A percentile compares a stretch with the other conserved stretches of the same genome.
Evolutionary conservation across 495 filamentous ascomycete species (phyloP).

Genomic region (Thermochaetoides thermophila): DNA sequence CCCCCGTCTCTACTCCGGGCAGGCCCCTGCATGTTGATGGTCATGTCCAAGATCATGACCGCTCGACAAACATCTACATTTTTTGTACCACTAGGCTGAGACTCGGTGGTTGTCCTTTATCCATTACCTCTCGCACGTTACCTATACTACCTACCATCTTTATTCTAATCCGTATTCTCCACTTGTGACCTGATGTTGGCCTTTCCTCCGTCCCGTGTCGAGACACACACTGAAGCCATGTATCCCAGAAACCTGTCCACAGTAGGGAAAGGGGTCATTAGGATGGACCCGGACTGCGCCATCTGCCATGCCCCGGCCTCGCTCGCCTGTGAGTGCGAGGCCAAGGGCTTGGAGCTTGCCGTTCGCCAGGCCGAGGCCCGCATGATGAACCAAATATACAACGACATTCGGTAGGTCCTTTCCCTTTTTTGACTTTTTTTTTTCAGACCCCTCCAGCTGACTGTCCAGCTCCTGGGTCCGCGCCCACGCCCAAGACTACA

Average conservation of each 20-base stretch:
- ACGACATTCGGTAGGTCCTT: slow-evolving; percentile 44
- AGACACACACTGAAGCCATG: slow-evolving; percentile 33
- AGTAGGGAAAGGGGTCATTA: slow-evolving; percentile 34
- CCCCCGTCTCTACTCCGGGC: slow-evolving; percentile 14
- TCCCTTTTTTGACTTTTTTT: neutral
- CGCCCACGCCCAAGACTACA: slow-evolving; percentile 51
- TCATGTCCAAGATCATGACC: slow-evolving; percentile 20
- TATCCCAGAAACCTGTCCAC: slow-evolving; percentile 32
- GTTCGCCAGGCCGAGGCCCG: slow-evolving; percentile 49
- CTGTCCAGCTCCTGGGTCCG: slow-evolving; percentile 51
- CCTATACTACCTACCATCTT: too few species aligned
- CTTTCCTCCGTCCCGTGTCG: slow-evolving; percentile 17
- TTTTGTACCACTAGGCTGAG: slow-evolving; percentile 17
- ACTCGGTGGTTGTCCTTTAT: slow-evolving; percentile 1
- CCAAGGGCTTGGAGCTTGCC: slow-evolving; percentile 49
- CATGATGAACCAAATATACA: slow-evolving; percentile 47
- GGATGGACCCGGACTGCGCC: slow-evolving; percentile 56
- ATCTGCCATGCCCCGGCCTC: slow-evolving; percentile 51
- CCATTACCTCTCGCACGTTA: too few species aligned
- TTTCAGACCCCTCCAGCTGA: neutral
- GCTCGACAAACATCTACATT: slow-evolving; percentile 4
- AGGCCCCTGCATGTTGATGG: slow-evolving; percentile 14
- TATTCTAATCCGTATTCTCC: too few species aligned
- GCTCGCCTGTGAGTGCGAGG: slow-evolving; percentile 52
- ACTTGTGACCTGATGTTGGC: too few species aligned